Conservation (phyloP, 2,329 filamentous ascomycete genomes). For the Claviceps maximensis region DNA sequence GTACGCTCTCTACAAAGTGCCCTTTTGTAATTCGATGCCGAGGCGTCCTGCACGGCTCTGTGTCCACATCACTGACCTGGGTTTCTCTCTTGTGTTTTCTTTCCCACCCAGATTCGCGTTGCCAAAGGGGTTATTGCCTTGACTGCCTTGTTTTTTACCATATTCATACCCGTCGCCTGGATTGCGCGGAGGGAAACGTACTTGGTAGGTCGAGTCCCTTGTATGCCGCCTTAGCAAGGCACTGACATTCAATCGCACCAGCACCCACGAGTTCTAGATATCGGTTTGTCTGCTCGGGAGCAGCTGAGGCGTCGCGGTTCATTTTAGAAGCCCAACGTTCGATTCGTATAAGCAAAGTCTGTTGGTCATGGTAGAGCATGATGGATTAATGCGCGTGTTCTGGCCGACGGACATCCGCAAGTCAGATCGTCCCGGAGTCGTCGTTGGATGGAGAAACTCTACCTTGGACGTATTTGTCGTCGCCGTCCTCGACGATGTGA, state of each 20-base stretch:
- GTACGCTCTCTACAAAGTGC: slow-evolving; percentile 30
- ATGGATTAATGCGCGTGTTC: slow-evolving; percentile 96
- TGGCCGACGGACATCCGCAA: slow-evolving; percentile 80
- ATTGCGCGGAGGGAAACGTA: slow-evolving; percentile 69
- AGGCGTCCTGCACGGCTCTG: not conserved
- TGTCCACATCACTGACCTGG: not conserved
- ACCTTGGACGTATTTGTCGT: slow-evolving; percentile 82
- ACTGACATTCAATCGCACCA: slow-evolving; percentile 21
- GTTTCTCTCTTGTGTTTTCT: slow-evolving; percentile 1
- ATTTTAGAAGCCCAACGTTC: slow-evolving; percentile 45
- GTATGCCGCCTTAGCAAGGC: not conserved
- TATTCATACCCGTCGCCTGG: slow-evolving; percentile 73
- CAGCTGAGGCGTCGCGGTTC: slow-evolving; percentile 89
- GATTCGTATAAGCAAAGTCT: slow-evolving; percentile 14
- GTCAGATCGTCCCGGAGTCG: slow-evolving; percentile 63
- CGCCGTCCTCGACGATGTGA: slow-evolving; percentile 77
- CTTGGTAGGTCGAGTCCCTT: slow-evolving; percentile 43
- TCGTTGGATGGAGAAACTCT: slow-evolving; percentile 94
- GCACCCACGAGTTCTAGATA: slow-evolving; percentile 69
- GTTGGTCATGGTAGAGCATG: slow-evolving; percentile 53
- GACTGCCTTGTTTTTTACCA: slow-evolving; percentile 69
- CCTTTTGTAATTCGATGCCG: not conserved
- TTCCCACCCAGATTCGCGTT: slow-evolving; percentile 52
- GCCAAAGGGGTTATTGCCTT: slow-evolving; percentile 75
- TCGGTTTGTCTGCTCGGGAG: slow-evolving; percentile 86